These are phyloP conservation scores for Talaromyces albobiverticillius DNA, from an alignment of 2,329 filamentous ascomycete genomes.

Conservation along the genomic window DNA sequence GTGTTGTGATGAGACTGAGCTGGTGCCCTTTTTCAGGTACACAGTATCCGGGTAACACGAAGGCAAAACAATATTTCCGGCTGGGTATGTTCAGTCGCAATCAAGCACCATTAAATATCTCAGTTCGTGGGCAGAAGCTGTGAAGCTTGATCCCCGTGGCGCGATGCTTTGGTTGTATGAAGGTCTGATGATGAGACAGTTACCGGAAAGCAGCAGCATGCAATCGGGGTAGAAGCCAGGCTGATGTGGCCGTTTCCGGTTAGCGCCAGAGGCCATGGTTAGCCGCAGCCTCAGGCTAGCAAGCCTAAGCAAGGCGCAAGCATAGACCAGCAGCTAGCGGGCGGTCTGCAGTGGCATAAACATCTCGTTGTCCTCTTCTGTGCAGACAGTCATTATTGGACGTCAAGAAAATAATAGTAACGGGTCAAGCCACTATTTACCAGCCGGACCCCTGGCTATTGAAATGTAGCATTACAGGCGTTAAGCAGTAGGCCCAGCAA, in stretches of 20 bases:
- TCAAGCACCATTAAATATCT: constrained; percentile 19
- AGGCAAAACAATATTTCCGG: constrained; percentile 2
- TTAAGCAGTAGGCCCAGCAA: background rate
- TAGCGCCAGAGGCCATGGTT: constrained; percentile 31
- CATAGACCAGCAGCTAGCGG: too few relatives aligned
- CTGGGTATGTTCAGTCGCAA: constrained; percentile 1
- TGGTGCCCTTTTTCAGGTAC: constrained; percentile 6
- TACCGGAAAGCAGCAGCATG: constrained; percentile 30
- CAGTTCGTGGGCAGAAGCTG: constrained; percentile 13
- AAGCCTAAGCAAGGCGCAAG: constrained; percentile 15
- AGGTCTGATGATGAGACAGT: constrained; percentile 30
- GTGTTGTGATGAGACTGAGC: constrained; percentile 29
- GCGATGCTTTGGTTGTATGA: constrained; percentile 23
- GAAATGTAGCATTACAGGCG: background rate
- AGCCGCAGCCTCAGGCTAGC: constrained; percentile 5
- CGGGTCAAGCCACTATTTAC: too few relatives aligned
- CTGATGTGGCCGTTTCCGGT: constrained; percentile 42
- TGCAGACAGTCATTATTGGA: background rate
- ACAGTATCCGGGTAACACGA: constrained; percentile 8
- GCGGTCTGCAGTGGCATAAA: constrained; percentile 11
- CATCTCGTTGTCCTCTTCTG: background rate
- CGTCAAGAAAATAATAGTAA: too few relatives aligned
- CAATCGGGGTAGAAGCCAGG: constrained; percentile 34
- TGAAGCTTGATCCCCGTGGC: constrained; percentile 20
- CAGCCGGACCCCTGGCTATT: too few relatives aligned